Percentiles rank a stretch among this genome's conserved stretches.
Evolutionary conservation across 768 basidiomycete genomes (phyloP).

Genomic region (Russula sp.): DNA sequence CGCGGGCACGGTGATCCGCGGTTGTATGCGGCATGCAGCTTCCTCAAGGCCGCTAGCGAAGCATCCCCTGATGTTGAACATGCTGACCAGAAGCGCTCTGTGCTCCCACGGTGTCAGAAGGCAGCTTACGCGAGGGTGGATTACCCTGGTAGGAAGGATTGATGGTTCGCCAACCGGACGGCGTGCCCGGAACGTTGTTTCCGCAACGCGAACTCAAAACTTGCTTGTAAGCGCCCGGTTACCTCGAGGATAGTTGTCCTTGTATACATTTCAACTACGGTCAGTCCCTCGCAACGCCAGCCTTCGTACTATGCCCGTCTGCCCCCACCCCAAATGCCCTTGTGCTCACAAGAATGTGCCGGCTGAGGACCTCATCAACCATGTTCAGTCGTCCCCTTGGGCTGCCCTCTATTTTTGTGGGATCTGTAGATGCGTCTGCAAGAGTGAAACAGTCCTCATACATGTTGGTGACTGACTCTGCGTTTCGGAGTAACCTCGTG

Average conservation of each 20-base stretch:
- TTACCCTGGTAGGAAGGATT: not conserved
- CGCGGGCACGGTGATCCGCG: not conserved
- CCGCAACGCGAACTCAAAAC: slow-evolving; percentile 5
- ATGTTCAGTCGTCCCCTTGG: slow-evolving; percentile 22
- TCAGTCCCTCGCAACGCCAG: not conserved
- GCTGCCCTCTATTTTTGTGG: slow-evolving; percentile 17
- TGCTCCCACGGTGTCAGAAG: not conserved
- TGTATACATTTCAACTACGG: not conserved
- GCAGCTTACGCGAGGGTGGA: not conserved
- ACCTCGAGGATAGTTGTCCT: slow-evolving; percentile 7
- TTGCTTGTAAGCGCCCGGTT: slow-evolving; percentile 13
- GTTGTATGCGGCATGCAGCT: not conserved
- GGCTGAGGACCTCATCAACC: slow-evolving; percentile 11
- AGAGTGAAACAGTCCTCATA: slow-evolving; percentile 13
- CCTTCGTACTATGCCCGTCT: slow-evolving; percentile 16
- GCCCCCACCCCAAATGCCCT: slow-evolving; percentile 21
- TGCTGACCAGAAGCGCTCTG: not conserved
- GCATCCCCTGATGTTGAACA: not conserved
- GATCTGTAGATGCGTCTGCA: slow-evolving; percentile 22
- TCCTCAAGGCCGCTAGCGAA: slow-evolving; percentile 10
- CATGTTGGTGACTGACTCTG: slow-evolving; percentile 5
- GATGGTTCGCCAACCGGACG: not conserved
- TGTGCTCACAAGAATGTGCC: slow-evolving; percentile 17
- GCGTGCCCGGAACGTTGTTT: slow-evolving; percentile 13
- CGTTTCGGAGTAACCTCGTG: not conserved